Evolutionary conservation across 2,329 filamentous ascomycete genomes (phyloP).

Genomic region (Curvularia hawaiiensis): DNA sequence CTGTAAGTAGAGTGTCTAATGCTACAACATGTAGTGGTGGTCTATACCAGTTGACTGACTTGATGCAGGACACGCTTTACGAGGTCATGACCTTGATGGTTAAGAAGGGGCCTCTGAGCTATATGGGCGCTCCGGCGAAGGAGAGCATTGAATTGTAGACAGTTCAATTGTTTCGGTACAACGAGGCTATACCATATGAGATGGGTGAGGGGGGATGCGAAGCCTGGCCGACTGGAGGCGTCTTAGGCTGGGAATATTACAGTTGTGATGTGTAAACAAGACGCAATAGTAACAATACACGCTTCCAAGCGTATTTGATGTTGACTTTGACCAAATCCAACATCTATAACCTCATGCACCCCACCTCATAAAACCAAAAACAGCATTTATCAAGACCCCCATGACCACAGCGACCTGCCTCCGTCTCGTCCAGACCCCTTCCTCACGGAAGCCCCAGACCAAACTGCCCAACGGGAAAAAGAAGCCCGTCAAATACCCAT

Average conservation of each 20-base stretch:
- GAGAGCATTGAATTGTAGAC: constrained; percentile 32
- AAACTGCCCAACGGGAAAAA: constrained; percentile 90
- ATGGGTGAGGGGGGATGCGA: not conserved
- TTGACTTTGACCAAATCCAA: constrained; percentile 20
- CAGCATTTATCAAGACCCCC: constrained; percentile 79
- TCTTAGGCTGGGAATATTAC: not conserved
- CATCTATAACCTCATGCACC: constrained; percentile 43
- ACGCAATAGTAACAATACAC: not conserved
- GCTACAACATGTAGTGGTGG: not conserved
- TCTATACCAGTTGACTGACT: constrained; percentile 4
- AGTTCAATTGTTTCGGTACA: not conserved
- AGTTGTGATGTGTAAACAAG: not conserved
- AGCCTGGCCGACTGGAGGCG: not conserved
- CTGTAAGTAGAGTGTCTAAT: constrained; percentile 46
- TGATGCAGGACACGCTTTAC: constrained; percentile 63
- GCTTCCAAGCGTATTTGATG: not conserved
- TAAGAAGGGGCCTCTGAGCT: constrained; percentile 72
- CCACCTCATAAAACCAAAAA: constrained; percentile 72
- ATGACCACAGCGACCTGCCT: constrained; percentile 86
- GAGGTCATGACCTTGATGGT: constrained; percentile 85
- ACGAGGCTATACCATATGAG: not conserved
- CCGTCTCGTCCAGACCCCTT: constrained; percentile 83
- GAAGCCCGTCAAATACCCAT: constrained; percentile 89
- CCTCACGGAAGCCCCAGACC: constrained; percentile 83
- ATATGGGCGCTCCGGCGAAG: constrained; percentile 46